phyloP scores from a whole-genome alignment of 768 basidiomycete species.

The Rhodosporidiobolus odoratus region DNA sequence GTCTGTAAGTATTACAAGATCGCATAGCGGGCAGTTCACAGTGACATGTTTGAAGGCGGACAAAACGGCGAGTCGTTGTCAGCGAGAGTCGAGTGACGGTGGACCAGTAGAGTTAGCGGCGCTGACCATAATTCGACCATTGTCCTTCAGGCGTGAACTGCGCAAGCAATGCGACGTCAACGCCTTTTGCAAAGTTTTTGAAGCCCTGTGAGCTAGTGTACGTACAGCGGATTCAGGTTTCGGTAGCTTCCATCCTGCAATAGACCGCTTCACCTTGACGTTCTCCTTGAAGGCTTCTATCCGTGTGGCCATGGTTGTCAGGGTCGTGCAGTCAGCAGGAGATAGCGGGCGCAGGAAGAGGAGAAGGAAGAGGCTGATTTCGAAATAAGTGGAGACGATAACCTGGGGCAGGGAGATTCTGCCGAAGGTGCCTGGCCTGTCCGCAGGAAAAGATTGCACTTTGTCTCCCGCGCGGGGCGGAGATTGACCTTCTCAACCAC shows the following conservation, averaged over 20 bases:
- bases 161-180: no score
- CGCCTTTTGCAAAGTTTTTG: background rate
- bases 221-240: slow-evolving; percentile 21
- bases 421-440: no score
- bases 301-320: slow-evolving; percentile 14
- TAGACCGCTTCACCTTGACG: background rate
- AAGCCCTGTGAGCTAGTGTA: background rate
- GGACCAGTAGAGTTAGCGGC: background rate
- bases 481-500: no score
- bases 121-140: slow-evolving; percentile 18
- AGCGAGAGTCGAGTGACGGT: background rate
- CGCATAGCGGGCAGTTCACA: background rate
- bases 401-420: no score
- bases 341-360: background rate
- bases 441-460: no score
- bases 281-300: slow-evolving; percentile 9
- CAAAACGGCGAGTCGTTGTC: background rate
- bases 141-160: slow-evolving; percentile 20
- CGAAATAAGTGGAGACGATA: no score
- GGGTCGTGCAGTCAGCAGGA: background rate
- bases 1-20: background rate
- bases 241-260: background rate
- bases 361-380: background rate
- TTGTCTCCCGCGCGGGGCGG: no score
- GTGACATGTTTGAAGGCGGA: no score